Percentiles rank a stretch among this genome's conserved stretches.
These are phyloP conservation scores for Umbelopsis isabellina DNA, from an alignment of 192 early-diverging fungal genomes.

Conservation along the genomic window DNA sequence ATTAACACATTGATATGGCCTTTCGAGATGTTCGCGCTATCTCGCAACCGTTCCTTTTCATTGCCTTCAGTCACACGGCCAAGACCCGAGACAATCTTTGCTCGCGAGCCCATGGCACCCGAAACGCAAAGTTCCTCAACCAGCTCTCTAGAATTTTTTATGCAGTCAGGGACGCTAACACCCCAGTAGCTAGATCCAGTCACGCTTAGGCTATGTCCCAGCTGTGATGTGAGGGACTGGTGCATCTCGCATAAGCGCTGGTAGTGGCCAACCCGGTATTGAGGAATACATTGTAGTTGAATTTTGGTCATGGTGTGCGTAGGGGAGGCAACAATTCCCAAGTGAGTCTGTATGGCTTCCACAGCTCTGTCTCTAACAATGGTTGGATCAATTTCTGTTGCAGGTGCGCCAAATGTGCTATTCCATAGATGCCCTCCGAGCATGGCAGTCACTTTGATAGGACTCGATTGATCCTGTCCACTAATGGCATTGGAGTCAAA, in stretches of 20 bases:
- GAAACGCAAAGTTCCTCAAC: conserved; percentile 54
- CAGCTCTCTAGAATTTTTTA: conserved; percentile 67
- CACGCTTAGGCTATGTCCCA: conserved; percentile 65
- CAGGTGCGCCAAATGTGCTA: conserved; percentile 48
- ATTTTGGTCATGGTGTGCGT: conserved; percentile 58
- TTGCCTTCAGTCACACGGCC: conserved; percentile 18
- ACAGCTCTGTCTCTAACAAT: conserved; percentile 49
- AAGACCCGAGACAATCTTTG: conserved; percentile 40
- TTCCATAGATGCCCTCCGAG: conserved; percentile 83
- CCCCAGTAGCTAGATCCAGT: conserved; percentile 84
- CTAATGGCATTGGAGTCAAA: conserved; percentile 86
- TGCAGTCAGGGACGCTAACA: conserved; percentile 83
- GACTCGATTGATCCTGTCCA: conserved; percentile 56
- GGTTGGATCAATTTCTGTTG: conserved; percentile 27
- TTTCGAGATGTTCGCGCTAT: conserved; percentile 22
- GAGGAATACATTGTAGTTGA: conserved; percentile 82
- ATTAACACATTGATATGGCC: conserved; percentile 24
- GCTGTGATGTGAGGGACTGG: conserved; percentile 46
- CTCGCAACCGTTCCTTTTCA: not conserved
- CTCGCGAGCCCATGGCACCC: conserved; percentile 37
- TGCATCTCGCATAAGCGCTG: conserved; percentile 69
- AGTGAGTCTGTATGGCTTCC: conserved; percentile 59
- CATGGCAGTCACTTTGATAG: conserved; percentile 81
- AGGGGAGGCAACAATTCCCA: conserved; percentile 58
- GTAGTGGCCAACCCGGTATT: conserved; percentile 85